phyloP scores from a whole-genome alignment of 192 early-diverging fungal species.

The Coemansia reversa region DNA sequence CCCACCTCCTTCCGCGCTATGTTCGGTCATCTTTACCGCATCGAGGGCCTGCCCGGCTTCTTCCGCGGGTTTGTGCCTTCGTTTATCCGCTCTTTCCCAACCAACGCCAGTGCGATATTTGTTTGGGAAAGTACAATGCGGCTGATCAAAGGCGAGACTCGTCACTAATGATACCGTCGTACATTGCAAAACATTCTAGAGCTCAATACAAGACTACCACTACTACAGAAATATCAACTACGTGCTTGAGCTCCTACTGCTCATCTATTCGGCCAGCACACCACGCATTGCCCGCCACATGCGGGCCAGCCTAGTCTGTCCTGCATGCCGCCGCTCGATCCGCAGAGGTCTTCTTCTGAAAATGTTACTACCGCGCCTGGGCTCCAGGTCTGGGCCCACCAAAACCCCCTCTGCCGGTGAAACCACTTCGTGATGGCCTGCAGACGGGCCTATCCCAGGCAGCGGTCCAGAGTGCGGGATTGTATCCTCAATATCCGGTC shows the following conservation, averaged over 20 bases:
- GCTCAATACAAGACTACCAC: background rate
- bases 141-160: slow-evolving; percentile 35
- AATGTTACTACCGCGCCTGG: background rate
- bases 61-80: slow-evolving; percentile 89
- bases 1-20: slow-evolving; percentile 52
- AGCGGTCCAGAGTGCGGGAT: slow-evolving; percentile 8
- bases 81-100: slow-evolving; percentile 90
- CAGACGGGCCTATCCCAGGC: background rate
- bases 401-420: background rate
- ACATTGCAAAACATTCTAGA: background rate
- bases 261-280: background rate
- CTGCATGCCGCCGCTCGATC: background rate
- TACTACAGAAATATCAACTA: background rate
- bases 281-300: background rate
- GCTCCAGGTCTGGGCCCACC: background rate
- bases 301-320: background rate
- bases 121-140: slow-evolving; percentile 78
- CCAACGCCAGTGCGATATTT: slow-evolving; percentile 92
- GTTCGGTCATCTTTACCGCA: slow-evolving; percentile 46
- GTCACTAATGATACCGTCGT: slow-evolving; percentile 8
- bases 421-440: background rate
- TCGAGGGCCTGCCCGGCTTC: slow-evolving; percentile 80
- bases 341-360: background rate
- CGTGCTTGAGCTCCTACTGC: background rate
- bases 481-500: slow-evolving; percentile 28